Conservation (phyloP, 306 rosid genomes). For the Sesbania bispinosa region DNA sequence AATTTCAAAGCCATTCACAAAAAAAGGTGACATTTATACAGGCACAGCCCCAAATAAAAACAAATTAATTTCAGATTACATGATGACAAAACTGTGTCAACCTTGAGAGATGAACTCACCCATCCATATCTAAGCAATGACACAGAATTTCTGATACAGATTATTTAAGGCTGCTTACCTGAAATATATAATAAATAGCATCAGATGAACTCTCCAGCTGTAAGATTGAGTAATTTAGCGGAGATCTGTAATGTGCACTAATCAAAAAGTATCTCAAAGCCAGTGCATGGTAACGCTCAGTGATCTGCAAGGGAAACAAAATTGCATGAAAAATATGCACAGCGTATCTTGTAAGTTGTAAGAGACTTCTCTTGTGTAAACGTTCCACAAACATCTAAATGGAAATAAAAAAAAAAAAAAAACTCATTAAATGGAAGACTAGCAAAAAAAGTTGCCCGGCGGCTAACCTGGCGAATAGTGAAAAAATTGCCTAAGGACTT, state of each 20-base stretch:
- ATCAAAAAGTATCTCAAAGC: constrained; percentile 85
- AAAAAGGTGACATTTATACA: not conserved
- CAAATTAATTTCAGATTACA: not conserved
- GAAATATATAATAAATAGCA: constrained; percentile 77
- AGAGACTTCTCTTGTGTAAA: constrained; percentile 18
- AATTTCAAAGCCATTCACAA: not conserved
- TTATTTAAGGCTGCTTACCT: constrained; percentile 43
- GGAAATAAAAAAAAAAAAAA: not conserved
- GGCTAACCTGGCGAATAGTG: constrained; percentile 85
- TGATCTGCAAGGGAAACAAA: constrained; percentile 51
- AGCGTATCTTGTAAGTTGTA: not conserved
- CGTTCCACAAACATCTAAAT: not conserved
- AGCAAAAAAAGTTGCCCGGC: not conserved
- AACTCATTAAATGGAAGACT: not conserved
- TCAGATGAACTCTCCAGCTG: constrained; percentile 87
- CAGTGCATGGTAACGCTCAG: constrained; percentile 73
- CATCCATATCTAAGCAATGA: constrained; percentile 12
- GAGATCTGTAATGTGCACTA: constrained; percentile 84
- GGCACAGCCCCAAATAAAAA: not conserved
- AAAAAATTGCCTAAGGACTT: constrained; percentile 92
- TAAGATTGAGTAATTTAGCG: constrained; percentile 66
- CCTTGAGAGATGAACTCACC: not conserved
- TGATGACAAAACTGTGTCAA: not conserved
- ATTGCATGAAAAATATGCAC: constrained; percentile 2
- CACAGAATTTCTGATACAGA: constrained; percentile 19